Base-by-base conservation (phyloP, 495 filamentous ascomycete species). In the Hyaloscypha variabilis region DNA sequence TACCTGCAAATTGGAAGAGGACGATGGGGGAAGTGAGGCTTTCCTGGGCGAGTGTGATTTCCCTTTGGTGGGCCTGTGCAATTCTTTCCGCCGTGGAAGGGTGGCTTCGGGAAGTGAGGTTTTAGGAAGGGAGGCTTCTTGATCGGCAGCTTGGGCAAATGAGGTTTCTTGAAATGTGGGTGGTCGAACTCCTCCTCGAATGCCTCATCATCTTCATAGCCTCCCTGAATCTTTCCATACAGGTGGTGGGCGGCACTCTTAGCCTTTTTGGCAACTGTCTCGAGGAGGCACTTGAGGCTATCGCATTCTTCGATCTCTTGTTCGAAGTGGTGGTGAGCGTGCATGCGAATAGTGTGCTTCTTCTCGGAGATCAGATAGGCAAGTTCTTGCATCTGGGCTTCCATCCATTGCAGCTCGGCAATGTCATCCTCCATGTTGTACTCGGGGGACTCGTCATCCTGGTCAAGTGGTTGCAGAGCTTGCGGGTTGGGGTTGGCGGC, bases 211-310 rank as follows among this genome's bases (percentile, higher is more conserved):
- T 64, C 63, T 13, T 39, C 11, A 8, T 36, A 21, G 11, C 58
- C 54, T n/a, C 66, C 67, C 14, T 25, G 30, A 28, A 71, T 59
- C 49, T 64, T 70, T 5, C 49, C 51, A 55, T 63, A 66, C 4
- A 70, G 24, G 1, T 59, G 25, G 52, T 64, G 59, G 52, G 60
- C 67, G 55, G 61, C 63, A 30, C 53, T 29, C 10, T 56, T 54
- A 63, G 65, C 63, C 29, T 63, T 64, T 8, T 69, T 25, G 8
- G 54, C 57, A 23, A 69, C 55, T n/a, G 63, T 46, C 50, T 65
- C 55, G 17, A 60, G 52, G 49, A 69, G 36, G 63, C 72, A 74
- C 51, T 65, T 74, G 53, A 74, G 34, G 60, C 70, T 72, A 54
- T 70, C 64, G 57, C 72, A 74, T 8, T 64, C 58, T n/a, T 60